Base-by-base conservation (phyloP, 768 basidiomycete genomes). In the Infundibulicybe gibba region DNA sequence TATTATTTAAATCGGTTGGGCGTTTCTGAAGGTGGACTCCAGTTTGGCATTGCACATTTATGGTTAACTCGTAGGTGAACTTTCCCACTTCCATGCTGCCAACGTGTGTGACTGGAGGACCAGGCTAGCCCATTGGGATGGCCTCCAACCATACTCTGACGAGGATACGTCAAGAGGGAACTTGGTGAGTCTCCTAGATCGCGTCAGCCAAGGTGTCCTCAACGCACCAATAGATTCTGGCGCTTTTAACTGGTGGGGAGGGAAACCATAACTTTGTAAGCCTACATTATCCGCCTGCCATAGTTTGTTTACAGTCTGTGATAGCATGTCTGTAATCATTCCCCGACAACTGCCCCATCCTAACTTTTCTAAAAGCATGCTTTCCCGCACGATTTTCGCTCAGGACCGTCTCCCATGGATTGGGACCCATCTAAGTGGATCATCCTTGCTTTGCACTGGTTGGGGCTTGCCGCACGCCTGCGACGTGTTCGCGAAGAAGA, bases 341-440 rank as follows among this genome's bases (percentile, higher is more conserved):
- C 43, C 31, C 32, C 25, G 21, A 16, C 33, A 33, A 20, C 12
- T 25, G 15, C 32, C 11, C 41, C 13, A 30, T 48, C 42, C 49
- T 48, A 19, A 47, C 33, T 15, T 16, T 32, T 30, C 38, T 44
- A 12, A 38, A 48, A 90, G 78, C 87, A 90, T 61, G 75, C 86
- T 0, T 90, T 89, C 56, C 88, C 88, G 9, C 79, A 83, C 48
- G 87, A 91, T 61, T 90, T 81, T 63, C 77, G 87, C 19, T 85
- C 87, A 15, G 85, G 81, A 0, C 83, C 80, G 9, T 71, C 75
- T 15, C 40, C 49, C 6, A 61, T 69, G 19, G 85, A 85, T 53
- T 91, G 86, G 86, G 87, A 91, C 61, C 87, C 88, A 0, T 85
- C 85, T 2, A 90, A 89, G 66, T 90, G 86, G 87, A 74, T 82